These are phyloP conservation scores for Penicillium chermesinum DNA, from an alignment of 495 filamentous ascomycete genomes.

Conservation along the genomic window DNA sequence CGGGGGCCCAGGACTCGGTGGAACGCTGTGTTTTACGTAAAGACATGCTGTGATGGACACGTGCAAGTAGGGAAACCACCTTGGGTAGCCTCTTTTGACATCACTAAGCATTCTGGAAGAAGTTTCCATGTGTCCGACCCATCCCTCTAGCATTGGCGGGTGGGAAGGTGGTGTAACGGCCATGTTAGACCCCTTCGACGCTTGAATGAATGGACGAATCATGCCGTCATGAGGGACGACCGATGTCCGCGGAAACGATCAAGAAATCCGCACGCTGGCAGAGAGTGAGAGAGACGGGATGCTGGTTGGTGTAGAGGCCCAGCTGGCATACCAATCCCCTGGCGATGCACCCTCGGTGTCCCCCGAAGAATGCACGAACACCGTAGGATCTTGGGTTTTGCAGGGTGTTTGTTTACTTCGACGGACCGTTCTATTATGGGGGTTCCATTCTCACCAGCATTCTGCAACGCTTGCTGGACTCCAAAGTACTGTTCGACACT, in stretches of 20 bases:
- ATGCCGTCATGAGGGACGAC: not conserved
- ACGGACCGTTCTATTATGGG: not conserved
- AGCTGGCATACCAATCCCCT: constrained; percentile 15
- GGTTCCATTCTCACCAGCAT: constrained; percentile 24
- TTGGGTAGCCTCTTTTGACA: too few relatives aligned
- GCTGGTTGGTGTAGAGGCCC: constrained; percentile 11
- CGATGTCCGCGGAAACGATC: too few relatives aligned
- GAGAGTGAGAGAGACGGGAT: too few relatives aligned
- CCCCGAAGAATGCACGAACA: constrained; percentile 18
- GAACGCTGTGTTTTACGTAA: too few relatives aligned
- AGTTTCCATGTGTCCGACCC: too few relatives aligned
- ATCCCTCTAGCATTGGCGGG: too few relatives aligned
- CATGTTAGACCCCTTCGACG: not conserved
- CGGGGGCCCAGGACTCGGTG: too few relatives aligned
- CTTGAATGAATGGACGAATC: not conserved
- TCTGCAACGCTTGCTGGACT: constrained; percentile 11
- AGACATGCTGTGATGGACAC: too few relatives aligned
- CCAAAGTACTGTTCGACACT: not conserved
- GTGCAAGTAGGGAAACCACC: not conserved
- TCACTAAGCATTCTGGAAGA: not conserved
- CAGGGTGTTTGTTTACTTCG: constrained; percentile 13
- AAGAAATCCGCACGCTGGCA: too few relatives aligned
- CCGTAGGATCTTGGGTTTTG: constrained; percentile 5
- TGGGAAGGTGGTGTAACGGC: too few relatives aligned
- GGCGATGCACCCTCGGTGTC: constrained; percentile 10